Base-by-base conservation (phyloP, 2,329 filamentous ascomycete species). In the Lachnum nothofagi region DNA sequence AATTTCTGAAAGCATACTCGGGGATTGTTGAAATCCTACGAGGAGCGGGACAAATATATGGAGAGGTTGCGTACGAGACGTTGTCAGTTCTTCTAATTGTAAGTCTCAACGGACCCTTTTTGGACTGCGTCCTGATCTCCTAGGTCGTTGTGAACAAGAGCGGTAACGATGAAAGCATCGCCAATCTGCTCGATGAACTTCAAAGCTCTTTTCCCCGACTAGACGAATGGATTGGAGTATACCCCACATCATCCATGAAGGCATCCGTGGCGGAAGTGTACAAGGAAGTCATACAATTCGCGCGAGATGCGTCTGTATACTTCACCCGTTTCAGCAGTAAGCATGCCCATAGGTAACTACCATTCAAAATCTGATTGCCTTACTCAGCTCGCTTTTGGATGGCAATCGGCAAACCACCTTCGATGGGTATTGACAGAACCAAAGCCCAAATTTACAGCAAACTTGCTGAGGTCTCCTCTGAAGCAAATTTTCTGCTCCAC, bases 131-230 rank as follows among this genome's bases (percentile, higher is more conserved):
- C 12, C 17, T 8, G 27, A n/a, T 14, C 23, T 42, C 24, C 24
- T 3, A 44, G 27, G 41, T 35, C 12, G 29, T 44, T 3, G 16
- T 44, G 20, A 44, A 44, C 23, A 44, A 44, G 31, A 44, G 14
- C 7, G 19, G 5, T 5, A 44, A 44, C 19, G 41, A 44, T 9
- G 27, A 23, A 9, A 44, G 34, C 17, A 44, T 44, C 17, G 16
- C 20, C 4, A n/a, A 33, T n/a, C 9, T 35, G 16, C 41, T 44
- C 7, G 29, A 17, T 10, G 19, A 23, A 9, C 3, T 24, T n/a
- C 19, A 20, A 24, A 44, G 16, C 10, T 34, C 41, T 14, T 34
- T 44, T 34, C 41, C 41, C 2, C 33, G 16, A 34, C 23, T 44
- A 5, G 41, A 44, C 10, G n/a, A 33, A 22, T 44, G 41, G 41